Evolutionary conservation across 495 filamentous ascomycete species (phyloP).

Genomic region (Penicillium canariense): DNA sequence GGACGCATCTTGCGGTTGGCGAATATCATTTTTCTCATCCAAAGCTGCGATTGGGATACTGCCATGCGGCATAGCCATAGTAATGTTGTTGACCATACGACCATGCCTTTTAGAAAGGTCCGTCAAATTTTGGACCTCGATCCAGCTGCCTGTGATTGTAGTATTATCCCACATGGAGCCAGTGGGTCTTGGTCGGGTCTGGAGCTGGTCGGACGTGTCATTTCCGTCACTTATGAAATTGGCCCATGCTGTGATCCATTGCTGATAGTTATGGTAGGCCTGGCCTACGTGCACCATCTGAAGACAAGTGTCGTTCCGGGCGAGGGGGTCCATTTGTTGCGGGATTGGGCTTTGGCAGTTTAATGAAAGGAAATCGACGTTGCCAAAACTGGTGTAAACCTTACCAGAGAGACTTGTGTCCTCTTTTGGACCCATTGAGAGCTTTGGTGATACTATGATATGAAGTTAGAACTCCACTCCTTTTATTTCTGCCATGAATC

Average conservation of each 20-base stretch:
- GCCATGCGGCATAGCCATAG: constrained; percentile 69
- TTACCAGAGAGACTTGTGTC: constrained; percentile 46
- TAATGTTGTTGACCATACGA: constrained; percentile 68
- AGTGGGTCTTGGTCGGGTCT: constrained; percentile 47
- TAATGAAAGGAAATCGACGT: constrained; percentile 48
- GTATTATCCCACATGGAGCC: constrained; percentile 65
- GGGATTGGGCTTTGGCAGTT: constrained; percentile 61
- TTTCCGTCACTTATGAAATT: constrained; percentile 34
- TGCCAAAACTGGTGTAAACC: constrained; percentile 58
- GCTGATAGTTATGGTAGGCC: constrained; percentile 54
- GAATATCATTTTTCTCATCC: constrained; percentile 57
- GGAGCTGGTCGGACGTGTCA: constrained; percentile 34
- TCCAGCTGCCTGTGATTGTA: constrained; percentile 60
- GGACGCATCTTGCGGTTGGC: constrained; percentile 61
- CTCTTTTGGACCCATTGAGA: constrained; percentile 51
- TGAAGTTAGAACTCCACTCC: background rate
- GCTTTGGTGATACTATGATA: constrained; percentile 57
- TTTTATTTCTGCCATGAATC: background rate
- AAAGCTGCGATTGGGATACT: constrained; percentile 61
- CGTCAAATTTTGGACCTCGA: constrained; percentile 48
- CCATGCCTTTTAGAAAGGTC: constrained; percentile 40
- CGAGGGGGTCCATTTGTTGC: constrained; percentile 25
- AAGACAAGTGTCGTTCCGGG: constrained; percentile 55
- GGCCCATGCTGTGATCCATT: constrained; percentile 50
- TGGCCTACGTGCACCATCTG: constrained; percentile 62